A percentile compares a stretch with the other conserved stretches of the same genome.
These are phyloP conservation scores for Nymphaea thermarum DNA, from an alignment of 164 flowering plant species.

Conservation along the genomic window DNA sequence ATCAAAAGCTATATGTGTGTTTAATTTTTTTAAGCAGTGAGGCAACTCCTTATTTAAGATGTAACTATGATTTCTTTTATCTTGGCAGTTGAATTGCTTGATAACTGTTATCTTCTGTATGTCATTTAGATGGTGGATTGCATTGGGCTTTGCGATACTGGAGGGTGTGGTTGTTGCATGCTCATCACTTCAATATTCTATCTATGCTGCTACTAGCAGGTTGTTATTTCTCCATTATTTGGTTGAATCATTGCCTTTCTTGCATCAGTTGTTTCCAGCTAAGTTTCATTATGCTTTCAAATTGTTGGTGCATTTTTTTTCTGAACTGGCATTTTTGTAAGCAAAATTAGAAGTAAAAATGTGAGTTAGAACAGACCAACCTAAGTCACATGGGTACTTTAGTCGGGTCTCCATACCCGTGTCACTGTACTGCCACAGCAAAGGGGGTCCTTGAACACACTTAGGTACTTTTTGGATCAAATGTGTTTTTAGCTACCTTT, in stretches of 20 bases:
- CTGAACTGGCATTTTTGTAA: too few species aligned
- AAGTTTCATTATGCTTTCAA: too few species aligned
- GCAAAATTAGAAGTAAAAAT: too few species aligned
- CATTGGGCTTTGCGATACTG: slow-evolving; percentile 77
- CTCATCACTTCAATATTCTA: slow-evolving; percentile 76
- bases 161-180: slow-evolving; percentile 63
- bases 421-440: too few species aligned
- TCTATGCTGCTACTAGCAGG: slow-evolving; percentile 76
- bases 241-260: not conserved
- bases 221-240: slow-evolving; percentile 9
- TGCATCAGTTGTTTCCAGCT: not conserved
- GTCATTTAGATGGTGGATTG: slow-evolving; percentile 90
- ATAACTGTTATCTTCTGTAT: slow-evolving; percentile 1
- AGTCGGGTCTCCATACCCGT: too few species aligned
- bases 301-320: too few species aligned
- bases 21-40: slow-evolving; percentile 56
- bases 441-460: too few species aligned
- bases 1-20: slow-evolving; percentile 99
- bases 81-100: not conserved
- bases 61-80: not conserved
- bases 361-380: too few species aligned
- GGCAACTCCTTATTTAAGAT: slow-evolving; percentile 25
- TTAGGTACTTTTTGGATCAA: too few species aligned
- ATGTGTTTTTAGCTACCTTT: too few species aligned
- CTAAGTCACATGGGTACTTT: too few species aligned